Evolutionary conservation across 192 early-diverging fungal species (phyloP), one percentile per base, ranked within the genome.

Genomic region (Chytriomyces sp.): DNA sequence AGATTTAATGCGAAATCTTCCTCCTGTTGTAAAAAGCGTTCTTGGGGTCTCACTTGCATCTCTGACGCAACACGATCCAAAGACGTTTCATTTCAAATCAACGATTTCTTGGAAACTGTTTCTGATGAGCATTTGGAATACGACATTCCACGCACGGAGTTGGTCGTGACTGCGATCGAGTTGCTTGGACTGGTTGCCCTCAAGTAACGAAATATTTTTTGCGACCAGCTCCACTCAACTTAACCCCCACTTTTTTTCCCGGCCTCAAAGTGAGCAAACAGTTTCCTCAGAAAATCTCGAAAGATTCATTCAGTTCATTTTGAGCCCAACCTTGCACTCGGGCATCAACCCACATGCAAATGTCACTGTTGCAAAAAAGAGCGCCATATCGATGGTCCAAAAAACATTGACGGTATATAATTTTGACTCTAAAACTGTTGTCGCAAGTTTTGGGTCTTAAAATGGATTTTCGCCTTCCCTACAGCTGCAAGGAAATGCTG

Each of bases 71-170:
- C 35, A 35, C 35, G 44, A 11, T 11, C 71, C 28, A 7, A 6
- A 18, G 35, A 26, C 11, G 71, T 73, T n/a, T 62, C 16, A 43
- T 61, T 46, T 7, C 20, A 8, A 18, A 16, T 75, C n/a, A 75
- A 64, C 24, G 35, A 35, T 6, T 75, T 75, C 24, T 49, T 75
- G 63, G 73, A 26, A 8, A 35, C 46, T 11, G 48, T 75, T 26
- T 9, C 44, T 23, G 73, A 49, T 4, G 73, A 75, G 48, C 73
- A 75, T 45, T 23, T 75, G 23, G 73, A 75, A 66, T 75, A 50
- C 61, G 73, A 75, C 48, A 11, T 57, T 28, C 63, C 73, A 46
- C 20, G 73, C 24, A 75, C 73, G 0, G 73, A 75, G 18, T 5
- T 75, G 11, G 20, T 24, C 9, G 73, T 75, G 11, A 44, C 60